Evolutionary conservation across 352 stramenopile species (phyloP).

Genomic region (Phytophthora foliorum): DNA sequence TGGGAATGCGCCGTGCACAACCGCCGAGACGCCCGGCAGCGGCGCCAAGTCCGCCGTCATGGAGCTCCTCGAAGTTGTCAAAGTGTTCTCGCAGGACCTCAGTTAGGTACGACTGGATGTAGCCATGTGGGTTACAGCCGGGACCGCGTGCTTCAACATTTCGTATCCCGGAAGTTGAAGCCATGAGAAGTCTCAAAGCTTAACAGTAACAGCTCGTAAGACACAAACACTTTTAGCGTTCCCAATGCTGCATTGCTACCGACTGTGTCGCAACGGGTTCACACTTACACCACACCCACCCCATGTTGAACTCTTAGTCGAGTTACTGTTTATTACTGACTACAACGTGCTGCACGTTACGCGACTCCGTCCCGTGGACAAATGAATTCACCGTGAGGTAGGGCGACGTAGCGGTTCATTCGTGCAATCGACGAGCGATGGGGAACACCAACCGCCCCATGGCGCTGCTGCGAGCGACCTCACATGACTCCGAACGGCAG

Average conservation of each 20-base stretch:
- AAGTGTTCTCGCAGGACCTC: slow-evolving; percentile 13
- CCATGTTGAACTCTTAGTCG: slow-evolving; percentile 10
- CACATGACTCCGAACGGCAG: slow-evolving; percentile 8
- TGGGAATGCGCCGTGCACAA: slow-evolving; percentile 34
- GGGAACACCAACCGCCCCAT: slow-evolving; percentile 18
- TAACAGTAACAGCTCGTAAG: too few relatives aligned
- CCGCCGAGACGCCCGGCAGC: slow-evolving; percentile 31
- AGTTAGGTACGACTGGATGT: not conserved
- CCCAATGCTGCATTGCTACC: not conserved
- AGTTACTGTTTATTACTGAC: slow-evolving; percentile 2
- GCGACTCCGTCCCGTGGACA: not conserved
- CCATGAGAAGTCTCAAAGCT: too few relatives aligned
- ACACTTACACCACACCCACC: slow-evolving; percentile 10
- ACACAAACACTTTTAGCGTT: not conserved
- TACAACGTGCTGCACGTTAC: slow-evolving; percentile 1
- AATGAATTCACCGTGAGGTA: not conserved
- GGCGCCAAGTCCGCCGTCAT: slow-evolving; percentile 13
- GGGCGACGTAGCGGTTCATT: slow-evolving; percentile 6
- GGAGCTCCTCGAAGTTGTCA: not conserved
- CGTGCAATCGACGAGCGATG: slow-evolving; percentile 18
- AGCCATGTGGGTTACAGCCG: slow-evolving; percentile 4
- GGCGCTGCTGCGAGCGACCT: not conserved
- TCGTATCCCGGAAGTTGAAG: too few relatives aligned
- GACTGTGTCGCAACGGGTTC: not conserved
- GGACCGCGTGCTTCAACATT: slow-evolving; percentile 17